Conservation (phyloP, 1,139 yeast genomes). For the Arxiozyma bovina region DNA sequence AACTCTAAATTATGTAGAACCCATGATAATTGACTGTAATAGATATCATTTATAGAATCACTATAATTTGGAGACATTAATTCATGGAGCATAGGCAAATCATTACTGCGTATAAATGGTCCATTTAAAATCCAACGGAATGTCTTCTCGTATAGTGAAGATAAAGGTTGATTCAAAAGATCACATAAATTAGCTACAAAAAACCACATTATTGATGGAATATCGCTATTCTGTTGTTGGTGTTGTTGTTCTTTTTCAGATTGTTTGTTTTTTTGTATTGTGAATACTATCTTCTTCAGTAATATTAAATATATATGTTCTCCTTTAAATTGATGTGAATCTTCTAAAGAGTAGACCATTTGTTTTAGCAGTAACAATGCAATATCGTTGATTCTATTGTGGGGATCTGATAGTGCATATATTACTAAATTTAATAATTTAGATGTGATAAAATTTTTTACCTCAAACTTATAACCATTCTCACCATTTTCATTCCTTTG, state of each 20-base stretch:
- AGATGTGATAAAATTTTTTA: slow-evolving; percentile 52
- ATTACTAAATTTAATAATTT: slow-evolving; percentile 51
- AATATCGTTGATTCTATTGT: slow-evolving; percentile 45
- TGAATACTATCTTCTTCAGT: slow-evolving; percentile 51
- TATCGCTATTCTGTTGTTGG: slow-evolving; percentile 4
- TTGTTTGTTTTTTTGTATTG: slow-evolving; percentile 26
- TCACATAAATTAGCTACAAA: slow-evolving; percentile 48
- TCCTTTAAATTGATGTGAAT: slow-evolving; percentile 44
- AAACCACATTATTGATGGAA: slow-evolving; percentile 39
- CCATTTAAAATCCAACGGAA: slow-evolving; percentile 47
- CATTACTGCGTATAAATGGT: slow-evolving; percentile 42
- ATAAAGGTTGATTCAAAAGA: slow-evolving; percentile 54
- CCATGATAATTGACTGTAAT: slow-evolving; percentile 59
- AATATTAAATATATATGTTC: slow-evolving; percentile 48
- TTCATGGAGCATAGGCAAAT: slow-evolving; percentile 55
- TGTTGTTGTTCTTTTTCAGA: slow-evolving; percentile 16
- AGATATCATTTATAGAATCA: slow-evolving; percentile 40
- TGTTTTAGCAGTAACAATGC: slow-evolving; percentile 38
- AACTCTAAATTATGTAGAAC: slow-evolving; percentile 42
- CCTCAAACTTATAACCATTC: slow-evolving; percentile 37
- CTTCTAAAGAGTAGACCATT: slow-evolving; percentile 33
- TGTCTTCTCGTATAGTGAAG: slow-evolving; percentile 63
- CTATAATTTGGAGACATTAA: slow-evolving; percentile 36
- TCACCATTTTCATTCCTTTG: slow-evolving; percentile 30
- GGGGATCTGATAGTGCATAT: slow-evolving; percentile 46